Conservation (phyloP, 371 early-diverging fungal species). For the Catenaria anguillulae region DNA sequence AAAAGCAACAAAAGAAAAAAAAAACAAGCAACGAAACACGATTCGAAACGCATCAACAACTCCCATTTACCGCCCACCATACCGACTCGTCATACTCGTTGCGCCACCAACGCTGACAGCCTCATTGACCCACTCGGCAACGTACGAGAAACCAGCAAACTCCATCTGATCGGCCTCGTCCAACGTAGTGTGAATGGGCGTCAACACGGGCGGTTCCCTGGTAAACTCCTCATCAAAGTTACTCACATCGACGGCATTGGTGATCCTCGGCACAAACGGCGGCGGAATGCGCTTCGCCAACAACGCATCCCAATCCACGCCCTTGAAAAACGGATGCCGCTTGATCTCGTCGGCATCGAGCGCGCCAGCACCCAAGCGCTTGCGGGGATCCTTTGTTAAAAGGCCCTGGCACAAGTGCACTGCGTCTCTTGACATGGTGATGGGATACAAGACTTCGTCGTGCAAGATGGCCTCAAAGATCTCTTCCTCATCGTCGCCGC, state of each 20-base stretch:
- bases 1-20: too few species aligned
- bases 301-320: constrained; percentile 85
- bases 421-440: constrained; percentile 73
- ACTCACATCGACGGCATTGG: constrained; percentile 66
- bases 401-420: constrained; percentile 71
- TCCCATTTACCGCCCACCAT: too few species aligned
- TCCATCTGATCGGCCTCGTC: constrained; percentile 70
- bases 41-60: too few species aligned
- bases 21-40: too few species aligned
- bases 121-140: constrained; percentile 66
- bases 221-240: constrained; percentile 93
- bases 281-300: constrained; percentile 62
- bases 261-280: constrained; percentile 72
- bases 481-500: constrained; percentile 85
- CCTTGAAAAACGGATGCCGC: constrained; percentile 84
- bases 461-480: constrained; percentile 87
- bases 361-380: constrained; percentile 67
- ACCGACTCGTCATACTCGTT: too few species aligned
- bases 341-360: constrained; percentile 77
- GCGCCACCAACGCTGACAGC: too few species aligned
- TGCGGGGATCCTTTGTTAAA: constrained; percentile 70
- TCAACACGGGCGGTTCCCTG: constrained; percentile 66
- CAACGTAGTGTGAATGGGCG: constrained; percentile 67
- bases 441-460: constrained; percentile 79
- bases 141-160: constrained; percentile 79